phyloP scores from a whole-genome alignment of 176 grass and related monocot species.

The Oryza officinalis region DNA sequence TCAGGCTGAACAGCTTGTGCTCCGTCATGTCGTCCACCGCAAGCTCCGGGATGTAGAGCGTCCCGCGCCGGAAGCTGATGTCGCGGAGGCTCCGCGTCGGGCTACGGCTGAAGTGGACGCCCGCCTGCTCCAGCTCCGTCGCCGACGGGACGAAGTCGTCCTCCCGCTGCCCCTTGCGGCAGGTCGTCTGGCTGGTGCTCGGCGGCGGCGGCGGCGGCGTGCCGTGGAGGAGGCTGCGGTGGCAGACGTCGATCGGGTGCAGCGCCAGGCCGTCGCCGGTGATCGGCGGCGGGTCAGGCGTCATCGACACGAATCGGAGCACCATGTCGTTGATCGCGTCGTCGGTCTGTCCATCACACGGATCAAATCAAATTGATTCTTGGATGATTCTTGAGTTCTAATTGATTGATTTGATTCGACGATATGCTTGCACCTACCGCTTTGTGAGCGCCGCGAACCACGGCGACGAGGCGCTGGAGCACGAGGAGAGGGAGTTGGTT shows the following conservation, averaged over 20 bases:
- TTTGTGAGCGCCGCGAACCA: background rate
- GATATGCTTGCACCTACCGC: background rate
- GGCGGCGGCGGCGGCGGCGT: no score
- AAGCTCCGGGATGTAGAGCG: background rate
- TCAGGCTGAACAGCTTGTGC: background rate
- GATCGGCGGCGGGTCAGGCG: background rate
- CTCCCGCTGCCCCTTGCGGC: background rate
- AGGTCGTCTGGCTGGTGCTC: no score
- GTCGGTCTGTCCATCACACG: background rate
- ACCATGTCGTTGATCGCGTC: background rate
- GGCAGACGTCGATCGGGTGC: background rate
- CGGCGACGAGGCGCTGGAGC: constrained; percentile 30
- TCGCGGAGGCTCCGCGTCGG: background rate
- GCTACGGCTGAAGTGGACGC: background rate
- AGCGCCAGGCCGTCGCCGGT: background rate
- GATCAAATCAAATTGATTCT: background rate
- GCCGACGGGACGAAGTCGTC: background rate
- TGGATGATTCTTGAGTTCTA: background rate
- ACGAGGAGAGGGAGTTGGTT: constrained; percentile 72
- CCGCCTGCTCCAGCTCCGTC: background rate
- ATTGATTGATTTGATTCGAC: background rate
- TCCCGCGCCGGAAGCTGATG: background rate
- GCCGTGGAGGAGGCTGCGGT: background rate
- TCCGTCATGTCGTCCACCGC: background rate
- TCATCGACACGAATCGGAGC: background rate